Conservation (phyloP, 495 filamentous ascomycete species). For the Aspergillus heteromorphus region DNA sequence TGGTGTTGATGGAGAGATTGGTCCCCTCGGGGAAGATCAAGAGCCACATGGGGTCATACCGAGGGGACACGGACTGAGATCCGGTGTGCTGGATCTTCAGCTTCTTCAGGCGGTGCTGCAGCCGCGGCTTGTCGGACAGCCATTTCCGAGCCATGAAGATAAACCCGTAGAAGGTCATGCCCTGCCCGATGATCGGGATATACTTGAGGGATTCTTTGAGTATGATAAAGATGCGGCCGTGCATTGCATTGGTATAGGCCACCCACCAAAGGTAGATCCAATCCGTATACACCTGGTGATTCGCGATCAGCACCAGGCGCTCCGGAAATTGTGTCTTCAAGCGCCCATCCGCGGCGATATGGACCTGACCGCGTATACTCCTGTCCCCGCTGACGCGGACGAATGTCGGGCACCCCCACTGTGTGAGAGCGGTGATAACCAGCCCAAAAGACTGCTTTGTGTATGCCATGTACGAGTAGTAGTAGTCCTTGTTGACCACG, state of each 20-base stretch:
- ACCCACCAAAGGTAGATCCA: slow-evolving; percentile 73
- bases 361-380: slow-evolving; percentile 53
- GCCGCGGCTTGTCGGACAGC: slow-evolving; percentile 54
- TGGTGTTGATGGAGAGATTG: slow-evolving; percentile 57
- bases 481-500: slow-evolving; percentile 53
- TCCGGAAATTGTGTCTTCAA: slow-evolving; percentile 55
- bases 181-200: slow-evolving; percentile 57
- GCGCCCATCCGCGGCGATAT: slow-evolving; percentile 48
- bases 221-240: slow-evolving; percentile 66
- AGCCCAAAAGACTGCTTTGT: slow-evolving; percentile 61
- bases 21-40: slow-evolving; percentile 68
- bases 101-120: slow-evolving; percentile 55
- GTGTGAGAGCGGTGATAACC: slow-evolving; percentile 53
- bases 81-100: slow-evolving; percentile 48
- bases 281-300: slow-evolving; percentile 68
- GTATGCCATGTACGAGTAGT: slow-evolving; percentile 60
- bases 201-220: slow-evolving; percentile 64
- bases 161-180: slow-evolving; percentile 66
- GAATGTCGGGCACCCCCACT: slow-evolving; percentile 57
- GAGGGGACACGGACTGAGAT: slow-evolving; percentile 42
- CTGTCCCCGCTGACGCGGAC: slow-evolving; percentile 58
- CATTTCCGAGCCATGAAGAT: slow-evolving; percentile 68
- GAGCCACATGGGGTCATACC: slow-evolving; percentile 64
- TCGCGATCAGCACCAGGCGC: slow-evolving; percentile 58
- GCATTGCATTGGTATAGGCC: slow-evolving; percentile 58